Evolutionary conservation across 257 asterid genomes (phyloP), one percentile per base, ranked within the genome.

Genomic region (Fraxinus anomala): DNA sequence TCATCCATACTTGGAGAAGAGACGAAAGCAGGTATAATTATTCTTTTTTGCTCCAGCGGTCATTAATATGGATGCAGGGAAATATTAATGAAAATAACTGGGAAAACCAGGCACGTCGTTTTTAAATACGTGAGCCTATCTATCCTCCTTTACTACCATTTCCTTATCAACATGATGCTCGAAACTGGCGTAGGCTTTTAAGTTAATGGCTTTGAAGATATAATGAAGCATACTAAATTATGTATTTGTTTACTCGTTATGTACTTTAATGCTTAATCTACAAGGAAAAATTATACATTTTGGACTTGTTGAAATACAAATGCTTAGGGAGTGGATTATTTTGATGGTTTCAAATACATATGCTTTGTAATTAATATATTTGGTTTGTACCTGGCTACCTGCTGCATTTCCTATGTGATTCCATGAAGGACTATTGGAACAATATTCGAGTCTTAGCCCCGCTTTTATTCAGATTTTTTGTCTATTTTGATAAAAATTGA

Each of bases 1-100:
- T 3, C 73, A 86, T 78, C 83, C 87, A 31, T 81, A 82, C 54
- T 73, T 87, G 80, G 89, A 88, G 86, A 91, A 80, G 85, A 84
- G 86, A 77, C 83, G 80, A 87, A 85, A 86, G 84, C 81, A 82
- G 73, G 17, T 73, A 5, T 88, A 40, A 65, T 23, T 39, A 4
- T 37, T 47, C 66, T 24, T 10, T 44, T 4, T 33, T 33, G 59
- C 66, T 56, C 13, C 23, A 11, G 39, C 14, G 26, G 17, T 6
- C 23, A 24, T 61, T 21, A 23, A 23, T 28, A 21, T 3, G 4
- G 28, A 61, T 61, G 68, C n/a, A 16, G n/a, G 63, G n/a, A 49
- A 16, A 16, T 40, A 40, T 40, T 42, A 54, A 54, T n/a, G 66
- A 56, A 56, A 56, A 56, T 54, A 19, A 59, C n/a, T 47, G n/a